phyloP scores from a whole-genome alignment of 2,329 filamentous ascomycete genomes.

The Ceratocystis huliohia region DNA sequence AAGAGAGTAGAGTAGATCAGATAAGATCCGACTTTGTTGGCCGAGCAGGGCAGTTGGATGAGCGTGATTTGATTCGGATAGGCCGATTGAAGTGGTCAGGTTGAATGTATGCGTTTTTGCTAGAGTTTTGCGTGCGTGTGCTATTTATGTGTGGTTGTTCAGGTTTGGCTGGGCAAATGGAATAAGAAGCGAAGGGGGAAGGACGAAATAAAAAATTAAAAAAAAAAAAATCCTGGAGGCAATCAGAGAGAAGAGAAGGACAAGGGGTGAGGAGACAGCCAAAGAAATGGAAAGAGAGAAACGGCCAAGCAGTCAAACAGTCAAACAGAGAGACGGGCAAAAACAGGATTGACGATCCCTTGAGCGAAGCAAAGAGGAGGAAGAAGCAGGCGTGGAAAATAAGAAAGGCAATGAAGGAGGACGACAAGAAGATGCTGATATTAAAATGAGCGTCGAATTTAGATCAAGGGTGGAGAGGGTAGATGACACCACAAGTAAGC shows the following conservation, averaged over 20 bases:
- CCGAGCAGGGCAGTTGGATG: background rate
- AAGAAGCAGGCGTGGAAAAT: background rate
- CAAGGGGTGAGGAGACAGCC: background rate
- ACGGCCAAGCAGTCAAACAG: background rate
- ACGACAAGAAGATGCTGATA: background rate
- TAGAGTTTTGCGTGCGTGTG: background rate
- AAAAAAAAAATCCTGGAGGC: background rate
- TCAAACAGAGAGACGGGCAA: background rate
- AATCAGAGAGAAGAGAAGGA: background rate
- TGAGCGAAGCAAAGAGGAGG: background rate
- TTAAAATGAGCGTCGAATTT: constrained; percentile 4
- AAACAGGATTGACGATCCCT: background rate
- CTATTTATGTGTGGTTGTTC: background rate
- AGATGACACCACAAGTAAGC: background rate
- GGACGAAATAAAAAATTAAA: background rate
- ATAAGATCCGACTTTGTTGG: background rate
- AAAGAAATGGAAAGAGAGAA: background rate
- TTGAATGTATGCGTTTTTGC: background rate
- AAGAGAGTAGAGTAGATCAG: background rate
- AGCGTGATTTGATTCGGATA: background rate
- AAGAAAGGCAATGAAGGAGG: background rate
- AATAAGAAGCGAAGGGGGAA: background rate
- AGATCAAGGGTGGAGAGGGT: background rate
- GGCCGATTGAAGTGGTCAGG: background rate
- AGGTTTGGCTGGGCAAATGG: background rate